These are phyloP conservation scores for Sugiyamaella grinbergsii DNA, from an alignment of 1,139 yeast species.

Conservation along the genomic window DNA sequence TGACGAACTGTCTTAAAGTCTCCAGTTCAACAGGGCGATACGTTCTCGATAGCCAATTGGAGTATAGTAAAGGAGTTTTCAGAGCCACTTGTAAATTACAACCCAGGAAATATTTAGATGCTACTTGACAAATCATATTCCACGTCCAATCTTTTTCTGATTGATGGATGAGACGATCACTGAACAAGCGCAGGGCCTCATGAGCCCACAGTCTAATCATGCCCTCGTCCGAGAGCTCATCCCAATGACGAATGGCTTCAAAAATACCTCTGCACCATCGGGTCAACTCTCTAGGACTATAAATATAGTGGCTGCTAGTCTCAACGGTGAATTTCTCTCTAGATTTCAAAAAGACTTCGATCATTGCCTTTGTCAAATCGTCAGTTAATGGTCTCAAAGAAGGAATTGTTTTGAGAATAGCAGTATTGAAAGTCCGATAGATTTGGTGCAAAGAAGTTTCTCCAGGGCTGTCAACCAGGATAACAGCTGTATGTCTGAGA, in stretches of 20 bases:
- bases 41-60: slow-evolving; percentile 71
- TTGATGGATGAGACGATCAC: slow-evolving; percentile 61
- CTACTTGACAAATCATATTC: slow-evolving; percentile 46
- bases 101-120: slow-evolving; percentile 52
- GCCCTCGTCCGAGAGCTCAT: slow-evolving; percentile 45
- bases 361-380: slow-evolving; percentile 65
- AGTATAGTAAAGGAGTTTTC: slow-evolving; percentile 58
- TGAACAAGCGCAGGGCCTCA: slow-evolving; percentile 76
- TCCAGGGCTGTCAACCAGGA: slow-evolving; percentile 84
- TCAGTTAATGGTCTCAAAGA: slow-evolving; percentile 56
- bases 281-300: slow-evolving; percentile 90
- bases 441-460: slow-evolving; percentile 64
- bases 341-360: slow-evolving; percentile 58
- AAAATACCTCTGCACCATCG: slow-evolving; percentile 83
- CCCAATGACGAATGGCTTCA: slow-evolving; percentile 52
- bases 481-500: slow-evolving; percentile 63
- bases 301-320: slow-evolving; percentile 61
- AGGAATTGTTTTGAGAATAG: slow-evolving; percentile 66
- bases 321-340: slow-evolving; percentile 46
- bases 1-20: slow-evolving; percentile 57
- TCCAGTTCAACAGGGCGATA: slow-evolving; percentile 59
- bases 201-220: slow-evolving; percentile 75
- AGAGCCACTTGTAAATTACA: slow-evolving; percentile 46
- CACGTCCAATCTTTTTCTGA: slow-evolving; percentile 59
- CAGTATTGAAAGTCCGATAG: slow-evolving; percentile 59